A percentile compares a stretch with the other conserved stretches of the same genome.
Conservation (phyloP, 306 rosid species). For the Mucuna pruriens region DNA sequence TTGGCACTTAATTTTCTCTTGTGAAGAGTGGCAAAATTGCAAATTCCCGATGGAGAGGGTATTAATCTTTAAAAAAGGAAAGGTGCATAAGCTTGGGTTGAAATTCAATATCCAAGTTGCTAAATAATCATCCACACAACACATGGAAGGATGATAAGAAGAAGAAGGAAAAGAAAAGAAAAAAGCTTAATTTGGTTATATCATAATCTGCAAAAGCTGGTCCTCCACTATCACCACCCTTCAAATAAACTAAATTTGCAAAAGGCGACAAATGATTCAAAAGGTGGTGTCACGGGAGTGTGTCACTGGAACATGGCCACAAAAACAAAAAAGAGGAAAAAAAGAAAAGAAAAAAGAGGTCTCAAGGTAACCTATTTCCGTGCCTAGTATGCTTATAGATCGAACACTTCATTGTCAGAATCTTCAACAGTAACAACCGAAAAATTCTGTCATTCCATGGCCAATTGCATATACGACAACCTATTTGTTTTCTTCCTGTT, state of each 20-base stretch:
- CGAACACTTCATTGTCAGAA: constrained; percentile 32
- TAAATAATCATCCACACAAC: constrained; percentile 27
- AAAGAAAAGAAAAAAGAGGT: background rate
- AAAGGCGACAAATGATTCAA: constrained; percentile 40
- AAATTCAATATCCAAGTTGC: constrained; percentile 18
- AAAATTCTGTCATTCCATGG: background rate
- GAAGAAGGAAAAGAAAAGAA: constrained; percentile 28
- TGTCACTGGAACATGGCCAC: constrained; percentile 3
- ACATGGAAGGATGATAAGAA: constrained; percentile 30
- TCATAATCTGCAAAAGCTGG: constrained; percentile 49
- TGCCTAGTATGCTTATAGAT: constrained; percentile 7
- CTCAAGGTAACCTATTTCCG: constrained; percentile 30
- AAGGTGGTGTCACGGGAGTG: constrained; percentile 41
- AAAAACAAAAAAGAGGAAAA: background rate
- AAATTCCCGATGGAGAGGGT: background rate
- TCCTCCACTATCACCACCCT: constrained; percentile 45
- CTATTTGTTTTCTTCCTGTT: background rate
- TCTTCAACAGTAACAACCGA: background rate
- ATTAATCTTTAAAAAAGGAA: background rate
- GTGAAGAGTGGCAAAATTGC: constrained; percentile 5
- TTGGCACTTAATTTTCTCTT: background rate
- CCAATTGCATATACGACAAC: constrained; percentile 4
- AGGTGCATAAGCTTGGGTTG: constrained; percentile 3
- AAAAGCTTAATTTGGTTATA: constrained; percentile 38
- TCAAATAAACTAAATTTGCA: constrained; percentile 33